These are phyloP conservation scores for Typha latifolia DNA, from an alignment of 176 grass and related monocot genomes.

Conservation along the genomic window DNA sequence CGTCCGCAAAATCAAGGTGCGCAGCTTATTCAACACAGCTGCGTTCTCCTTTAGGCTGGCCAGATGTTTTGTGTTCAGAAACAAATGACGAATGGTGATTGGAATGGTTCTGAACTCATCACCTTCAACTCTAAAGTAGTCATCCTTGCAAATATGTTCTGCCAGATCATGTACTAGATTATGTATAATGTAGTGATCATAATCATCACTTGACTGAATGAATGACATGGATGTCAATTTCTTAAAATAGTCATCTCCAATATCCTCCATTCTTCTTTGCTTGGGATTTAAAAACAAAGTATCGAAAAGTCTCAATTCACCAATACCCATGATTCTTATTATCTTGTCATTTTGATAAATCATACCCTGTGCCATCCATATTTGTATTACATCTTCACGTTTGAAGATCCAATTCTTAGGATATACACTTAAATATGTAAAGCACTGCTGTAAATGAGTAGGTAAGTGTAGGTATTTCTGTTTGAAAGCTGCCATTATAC, in stretches of 20 bases:
- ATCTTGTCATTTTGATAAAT: too few species aligned
- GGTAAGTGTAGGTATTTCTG: conserved; percentile 31
- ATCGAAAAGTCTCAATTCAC: too few species aligned
- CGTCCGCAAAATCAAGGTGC: conserved; percentile 24
- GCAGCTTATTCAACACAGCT: conserved; percentile 20
- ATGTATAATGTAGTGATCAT: conserved; percentile 26
- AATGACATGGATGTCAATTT: conserved; percentile 19
- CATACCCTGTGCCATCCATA: too few species aligned
- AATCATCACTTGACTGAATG: conserved; percentile 13
- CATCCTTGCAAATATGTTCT: conserved; percentile 23
- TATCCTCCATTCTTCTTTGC: conserved; percentile 30
- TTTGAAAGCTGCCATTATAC: conserved; percentile 26
- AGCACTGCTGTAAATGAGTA: conserved; percentile 22
- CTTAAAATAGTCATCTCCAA: conserved; percentile 25
- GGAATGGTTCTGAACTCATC: conserved; percentile 25
- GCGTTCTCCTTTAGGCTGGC: conserved; percentile 11
- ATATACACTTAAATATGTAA: conserved; percentile 35
- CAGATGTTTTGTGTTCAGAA: conserved; percentile 4
- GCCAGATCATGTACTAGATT: conserved; percentile 32
- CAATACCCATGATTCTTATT: too few species aligned
- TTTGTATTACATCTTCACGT: conserved; percentile 19
- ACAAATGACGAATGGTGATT: conserved; percentile 28
- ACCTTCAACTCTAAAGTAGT: conserved; percentile 28
- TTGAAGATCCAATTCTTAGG: conserved; percentile 25
- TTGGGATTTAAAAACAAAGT: too few species aligned